Evolutionary conservation across 495 filamentous ascomycete species (phyloP), one percentile per base, ranked within the genome.

Genomic region (Terfezia boudieri): DNA sequence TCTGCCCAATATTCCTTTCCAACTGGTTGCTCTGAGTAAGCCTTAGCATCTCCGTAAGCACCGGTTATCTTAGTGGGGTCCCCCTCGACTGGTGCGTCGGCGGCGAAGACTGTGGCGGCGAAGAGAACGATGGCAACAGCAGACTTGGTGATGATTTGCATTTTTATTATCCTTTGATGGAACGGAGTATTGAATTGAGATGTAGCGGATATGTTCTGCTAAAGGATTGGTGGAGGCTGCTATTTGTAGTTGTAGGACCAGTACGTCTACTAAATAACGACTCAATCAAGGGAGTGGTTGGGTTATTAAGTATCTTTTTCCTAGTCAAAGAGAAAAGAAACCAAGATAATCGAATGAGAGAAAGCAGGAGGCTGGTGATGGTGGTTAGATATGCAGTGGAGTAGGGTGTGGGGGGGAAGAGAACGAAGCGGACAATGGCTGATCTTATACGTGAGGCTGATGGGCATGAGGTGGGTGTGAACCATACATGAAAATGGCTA

Each of bases 51-150:
- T 17, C 77, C 76, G 9, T 58, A 52, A n/a, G 80, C 76, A 66
- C 87, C 87, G 69, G 75, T 72, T n/a, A 60, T 69, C 4, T 77
- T 71, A 36, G 72, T 63, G 43, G 74, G 66, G 51, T 20, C 23
- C 32, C 26, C 14, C 9, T 22, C 36, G 37, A 38, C 26, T 54
- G 55, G 55, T 50, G 55, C 23, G 35, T 26, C 32, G 38, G 43
- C 11, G 17, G n/a, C 9, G 51, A 36, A 8, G 1, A 57, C 9
- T 9, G 41, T 11, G 51, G 51, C 14, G 35, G 46, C 7, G 14
- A 35, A 16, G 36, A 20, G 9, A 54, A 56, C 36, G 41, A 43
- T 23, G 17, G 52, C 22, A 16, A 38, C 23, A 38, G 48, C 9
- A 41, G 56, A 54, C 53, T 56, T 57, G 49, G 41, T 7, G 49